Conservation (phyloP, 202 grass and related monocot species). For the Saccharum hybrid region DNA sequence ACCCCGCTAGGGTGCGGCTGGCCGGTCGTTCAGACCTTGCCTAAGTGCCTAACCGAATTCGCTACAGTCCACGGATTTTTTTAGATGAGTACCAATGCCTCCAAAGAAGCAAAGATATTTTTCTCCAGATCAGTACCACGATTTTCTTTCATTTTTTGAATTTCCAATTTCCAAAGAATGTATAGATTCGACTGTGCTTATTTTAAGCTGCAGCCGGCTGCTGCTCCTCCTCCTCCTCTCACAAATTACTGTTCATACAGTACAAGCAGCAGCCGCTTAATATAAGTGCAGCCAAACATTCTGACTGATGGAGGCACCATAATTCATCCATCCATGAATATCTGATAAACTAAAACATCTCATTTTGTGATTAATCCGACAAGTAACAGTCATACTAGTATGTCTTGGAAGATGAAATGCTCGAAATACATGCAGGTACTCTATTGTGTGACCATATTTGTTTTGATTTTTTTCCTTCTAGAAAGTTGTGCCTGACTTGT, state of each 20-base stretch:
- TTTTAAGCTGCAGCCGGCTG: too few species aligned
- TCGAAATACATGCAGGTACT: neutral
- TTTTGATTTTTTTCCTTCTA: neutral
- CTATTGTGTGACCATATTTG: neutral
- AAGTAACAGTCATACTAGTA: neutral
- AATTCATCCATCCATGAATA: neutral
- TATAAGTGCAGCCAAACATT: too few species aligned
- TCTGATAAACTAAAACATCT: neutral
- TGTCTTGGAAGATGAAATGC: neutral
- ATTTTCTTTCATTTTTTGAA: neutral
- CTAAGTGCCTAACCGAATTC: neutral
- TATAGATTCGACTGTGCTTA: neutral
- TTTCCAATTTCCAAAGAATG: neutral
- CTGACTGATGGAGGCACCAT: neutral
- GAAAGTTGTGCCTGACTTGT: neutral
- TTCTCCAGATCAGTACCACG: neutral
- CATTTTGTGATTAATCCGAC: neutral
- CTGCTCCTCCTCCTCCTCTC: too few species aligned
- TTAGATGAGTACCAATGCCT: neutral
- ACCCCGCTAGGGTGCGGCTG: neutral
- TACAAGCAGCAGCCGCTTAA: too few species aligned
- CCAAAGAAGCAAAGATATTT: neutral
- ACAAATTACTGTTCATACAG: too few species aligned
- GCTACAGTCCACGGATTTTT: slow-evolving; percentile 26
- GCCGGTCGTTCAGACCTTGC: neutral